Evolutionary conservation across 306 rosid species (phyloP).

Genomic region (Phaseolus lunatus): DNA sequence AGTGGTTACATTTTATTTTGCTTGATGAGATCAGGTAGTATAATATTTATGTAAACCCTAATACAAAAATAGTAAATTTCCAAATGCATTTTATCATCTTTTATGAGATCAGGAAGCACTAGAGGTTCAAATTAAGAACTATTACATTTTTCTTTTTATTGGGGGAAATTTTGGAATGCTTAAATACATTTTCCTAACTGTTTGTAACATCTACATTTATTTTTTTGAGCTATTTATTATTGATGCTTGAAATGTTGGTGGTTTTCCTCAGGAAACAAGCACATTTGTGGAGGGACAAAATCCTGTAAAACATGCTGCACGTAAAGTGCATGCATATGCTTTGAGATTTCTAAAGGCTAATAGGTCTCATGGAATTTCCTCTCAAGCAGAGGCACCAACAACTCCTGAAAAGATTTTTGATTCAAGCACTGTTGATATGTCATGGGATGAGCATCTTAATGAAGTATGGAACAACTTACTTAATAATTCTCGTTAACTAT

Average conservation of each 20-base stretch:
- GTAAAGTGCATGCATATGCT: constrained; percentile 69
- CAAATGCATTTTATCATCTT: background rate
- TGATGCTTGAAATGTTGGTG: constrained; percentile 32
- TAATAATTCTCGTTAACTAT: constrained; percentile 33
- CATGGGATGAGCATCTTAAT: constrained; percentile 72
- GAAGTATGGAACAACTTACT: constrained; percentile 61
- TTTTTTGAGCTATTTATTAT: constrained; percentile 13
- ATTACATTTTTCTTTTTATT: background rate
- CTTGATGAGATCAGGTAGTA: background rate
- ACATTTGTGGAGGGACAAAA: constrained; percentile 51
- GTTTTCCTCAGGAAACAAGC: constrained; percentile 63
- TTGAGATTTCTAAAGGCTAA: constrained; percentile 70
- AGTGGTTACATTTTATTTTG: background rate
- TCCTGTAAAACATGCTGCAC: constrained; percentile 47
- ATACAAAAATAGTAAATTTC: background rate
- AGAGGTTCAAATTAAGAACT: background rate
- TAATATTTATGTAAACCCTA: background rate
- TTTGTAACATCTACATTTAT: background rate
- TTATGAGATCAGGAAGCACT: background rate
- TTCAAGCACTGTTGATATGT: constrained; percentile 59
- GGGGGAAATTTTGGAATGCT: background rate
- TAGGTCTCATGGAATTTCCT: constrained; percentile 53
- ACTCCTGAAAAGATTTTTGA: constrained; percentile 72
- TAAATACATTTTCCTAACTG: background rate
- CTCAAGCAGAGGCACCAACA: constrained; percentile 63